Conservation (phyloP, 2,329 filamentous ascomycete species). For the Alternaria hordeiaustralica region DNA sequence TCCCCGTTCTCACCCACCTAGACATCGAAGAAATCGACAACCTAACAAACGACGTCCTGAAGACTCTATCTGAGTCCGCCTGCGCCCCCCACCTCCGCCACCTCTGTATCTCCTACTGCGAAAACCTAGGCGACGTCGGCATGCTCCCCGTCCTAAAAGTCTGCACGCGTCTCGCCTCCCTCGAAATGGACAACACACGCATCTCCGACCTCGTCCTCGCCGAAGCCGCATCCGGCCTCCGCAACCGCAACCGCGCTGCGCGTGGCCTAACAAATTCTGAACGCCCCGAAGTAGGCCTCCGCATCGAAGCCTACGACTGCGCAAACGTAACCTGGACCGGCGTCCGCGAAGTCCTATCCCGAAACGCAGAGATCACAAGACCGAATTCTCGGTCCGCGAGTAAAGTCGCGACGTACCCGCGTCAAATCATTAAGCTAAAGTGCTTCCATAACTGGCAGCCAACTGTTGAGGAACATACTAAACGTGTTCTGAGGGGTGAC, state of each 20-base stretch:
- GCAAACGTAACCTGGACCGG: conserved; percentile 92
- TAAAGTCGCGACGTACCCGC: conserved; percentile 65
- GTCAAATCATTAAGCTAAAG: conserved; percentile 83
- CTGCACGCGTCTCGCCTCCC: conserved; percentile 70
- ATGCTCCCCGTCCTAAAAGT: conserved; percentile 82
- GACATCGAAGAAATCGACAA: conserved; percentile 86
- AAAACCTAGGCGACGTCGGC: conserved; percentile 80
- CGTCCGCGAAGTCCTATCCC: conserved; percentile 81
- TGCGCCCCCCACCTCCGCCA: conserved; percentile 77
- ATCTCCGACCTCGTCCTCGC: conserved; percentile 85
- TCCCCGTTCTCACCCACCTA: conserved; percentile 80
- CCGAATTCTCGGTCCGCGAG: conserved; percentile 40
- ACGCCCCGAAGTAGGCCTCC: conserved; percentile 64
- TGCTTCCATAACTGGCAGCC: conserved; percentile 96
- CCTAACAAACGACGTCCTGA: conserved; percentile 76
- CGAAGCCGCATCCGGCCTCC: conserved; percentile 83
- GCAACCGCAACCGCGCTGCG: conserved; percentile 64
- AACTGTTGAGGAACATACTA: conserved; percentile 92
- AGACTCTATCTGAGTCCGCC: conserved; percentile 76
- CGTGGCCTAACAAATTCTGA: conserved; percentile 39
- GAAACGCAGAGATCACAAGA: conserved; percentile 77
- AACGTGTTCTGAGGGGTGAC: conserved; percentile 80
- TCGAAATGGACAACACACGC: conserved; percentile 93
- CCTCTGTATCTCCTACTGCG: conserved; percentile 89
- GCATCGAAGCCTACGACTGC: conserved; percentile 88